A percentile compares a stretch with the other conserved stretches of the same genome.
phyloP scores from a whole-genome alignment of 2,329 filamentous ascomycete species.

The Fusarium heterosporum region DNA sequence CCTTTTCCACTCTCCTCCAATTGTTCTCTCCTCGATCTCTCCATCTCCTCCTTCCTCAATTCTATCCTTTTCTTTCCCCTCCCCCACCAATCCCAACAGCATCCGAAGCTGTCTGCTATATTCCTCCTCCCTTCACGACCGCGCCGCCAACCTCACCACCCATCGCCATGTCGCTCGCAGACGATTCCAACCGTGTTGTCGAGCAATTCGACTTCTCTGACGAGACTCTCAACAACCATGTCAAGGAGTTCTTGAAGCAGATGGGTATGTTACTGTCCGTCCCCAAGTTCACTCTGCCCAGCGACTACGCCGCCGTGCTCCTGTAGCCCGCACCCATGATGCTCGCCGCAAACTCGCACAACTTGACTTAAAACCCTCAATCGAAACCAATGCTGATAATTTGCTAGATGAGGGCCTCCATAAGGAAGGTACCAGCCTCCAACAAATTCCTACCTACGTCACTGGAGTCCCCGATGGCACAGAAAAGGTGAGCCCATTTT shows the following conservation, averaged over 20 bases:
- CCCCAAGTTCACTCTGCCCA: constrained; percentile 1
- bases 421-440: constrained; percentile 82
- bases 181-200: constrained; percentile 83
- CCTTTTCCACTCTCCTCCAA: constrained; percentile 46
- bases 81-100: constrained; percentile 48
- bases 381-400: constrained; percentile 24
- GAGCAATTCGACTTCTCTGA: constrained; percentile 87
- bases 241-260: constrained; percentile 86
- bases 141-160: constrained; percentile 65
- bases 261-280: constrained; percentile 68
- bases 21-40: constrained; percentile 30
- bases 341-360: constrained; percentile 19
- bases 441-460: constrained; percentile 97
- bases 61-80: constrained; percentile 36
- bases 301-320: constrained; percentile 10
- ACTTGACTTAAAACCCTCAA: constrained; percentile 17
- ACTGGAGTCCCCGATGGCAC: constrained; percentile 96
- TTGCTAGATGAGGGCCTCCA: constrained; percentile 80
- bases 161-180: constrained; percentile 70
- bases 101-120: constrained; percentile 65
- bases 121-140: constrained; percentile 65
- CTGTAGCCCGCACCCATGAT: constrained; percentile 24
- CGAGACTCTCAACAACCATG: constrained; percentile 80
- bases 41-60: constrained; percentile 24
- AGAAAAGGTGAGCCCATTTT: constrained; percentile 77